Base-by-base conservation (phyloP, 2,329 filamentous ascomycete species). In the Exophiala bonariae region DNA sequence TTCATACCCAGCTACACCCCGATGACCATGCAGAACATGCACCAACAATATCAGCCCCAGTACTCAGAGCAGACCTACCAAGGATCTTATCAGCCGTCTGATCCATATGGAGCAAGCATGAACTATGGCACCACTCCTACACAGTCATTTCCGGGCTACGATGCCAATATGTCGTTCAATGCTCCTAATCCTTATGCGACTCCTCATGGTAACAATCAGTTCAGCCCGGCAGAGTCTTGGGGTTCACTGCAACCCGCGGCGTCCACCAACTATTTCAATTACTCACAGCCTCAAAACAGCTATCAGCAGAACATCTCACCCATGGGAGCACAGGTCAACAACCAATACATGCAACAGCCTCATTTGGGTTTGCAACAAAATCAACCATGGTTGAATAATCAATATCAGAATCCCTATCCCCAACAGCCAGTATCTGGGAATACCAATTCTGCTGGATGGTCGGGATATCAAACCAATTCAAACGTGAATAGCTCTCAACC, bases 1-100 rank as follows among this genome's bases (percentile, higher is more conserved):
- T 77, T 72, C 59, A 73, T 72, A 50, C 66, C 67, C 17, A 75
- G 72, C 49, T 76, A 75, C 51, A 66, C 67, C 11, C 65, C 69
- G 3, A 61, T 68, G 59, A 62, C 49, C 11, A 42, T 33, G 56
- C 44, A 38, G 23, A 57, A 49, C 43, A 52, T 39, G 39, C 56
- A 47, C 32, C 42, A 47, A 10, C 43, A 48, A 14, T 56, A 55
- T 40, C 55, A 55, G 41, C 44, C 49, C 28, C 47, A 49, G n/a
- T 55, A 49, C 35, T 23, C 41, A 10, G 55, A 55, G 30, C 47
- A 47, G 33, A 35, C 32, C 2, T 49, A 45, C 33, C 49, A 49
- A 32, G 44, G 28, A 17, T 20, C 42, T 17, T 60, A 55, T 38
- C 47, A 49, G 46, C 30, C 49, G 1, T 32, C 36, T 16, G 38